Conservation (phyloP, 2,329 filamentous ascomycete genomes). For the Pseudocercospora vitis region DNA sequence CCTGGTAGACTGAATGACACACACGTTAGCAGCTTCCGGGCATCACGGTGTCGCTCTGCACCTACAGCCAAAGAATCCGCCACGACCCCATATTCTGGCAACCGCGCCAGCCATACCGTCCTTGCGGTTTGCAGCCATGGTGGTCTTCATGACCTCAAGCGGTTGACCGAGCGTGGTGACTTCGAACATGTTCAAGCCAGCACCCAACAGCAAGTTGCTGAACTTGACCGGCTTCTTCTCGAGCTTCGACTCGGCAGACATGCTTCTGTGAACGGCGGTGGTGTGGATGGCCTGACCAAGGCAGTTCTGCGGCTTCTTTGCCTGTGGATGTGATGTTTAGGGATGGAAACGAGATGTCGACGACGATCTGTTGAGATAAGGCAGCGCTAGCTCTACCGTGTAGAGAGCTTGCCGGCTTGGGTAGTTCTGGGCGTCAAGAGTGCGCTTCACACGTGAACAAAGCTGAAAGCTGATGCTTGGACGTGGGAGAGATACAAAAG, state of each 20-base stretch:
- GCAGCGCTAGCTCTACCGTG: too few species aligned
- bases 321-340: constrained; percentile 41
- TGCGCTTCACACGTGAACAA: not conserved
- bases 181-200: constrained; percentile 94
- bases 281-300: constrained; percentile 82
- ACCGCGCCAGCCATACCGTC: constrained; percentile 84
- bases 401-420: constrained; percentile 1
- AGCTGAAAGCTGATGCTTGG: not conserved
- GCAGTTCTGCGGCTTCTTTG: constrained; percentile 85
- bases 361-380: constrained; percentile 7
- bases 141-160: constrained; percentile 98
- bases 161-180: constrained; percentile 74
- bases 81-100: constrained; percentile 85
- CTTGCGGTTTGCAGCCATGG: constrained; percentile 94
- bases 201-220: constrained; percentile 93
- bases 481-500: not conserved
- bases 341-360: too few species aligned
- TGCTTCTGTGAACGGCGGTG: constrained; percentile 53
- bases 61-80: constrained; percentile 92
- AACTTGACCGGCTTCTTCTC: constrained; percentile 99
- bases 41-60: constrained; percentile 29
- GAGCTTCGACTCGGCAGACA: constrained; percentile 48
- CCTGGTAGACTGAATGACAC: constrained; percentile 87
- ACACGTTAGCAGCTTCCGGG: not conserved
- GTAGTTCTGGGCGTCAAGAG: too few species aligned